A percentile compares a stretch with the other conserved stretches of the same genome.
Evolutionary conservation across 1,284 basidiomycete species (phyloP).

Genomic region (Ustilago cynodontis): DNA sequence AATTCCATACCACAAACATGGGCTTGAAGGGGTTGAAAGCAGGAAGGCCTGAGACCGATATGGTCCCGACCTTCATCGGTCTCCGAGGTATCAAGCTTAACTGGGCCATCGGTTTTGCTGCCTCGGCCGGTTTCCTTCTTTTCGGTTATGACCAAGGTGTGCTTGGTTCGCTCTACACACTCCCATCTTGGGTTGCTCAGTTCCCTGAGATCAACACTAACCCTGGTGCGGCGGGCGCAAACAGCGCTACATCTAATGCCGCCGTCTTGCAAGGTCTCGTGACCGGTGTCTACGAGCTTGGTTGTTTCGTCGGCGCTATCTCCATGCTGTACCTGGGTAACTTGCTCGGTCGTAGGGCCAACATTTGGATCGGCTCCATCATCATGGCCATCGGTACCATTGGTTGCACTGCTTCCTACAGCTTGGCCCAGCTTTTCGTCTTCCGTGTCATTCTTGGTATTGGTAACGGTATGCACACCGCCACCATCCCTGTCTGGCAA

Average conservation of each 20-base stretch:
- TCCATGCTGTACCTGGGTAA: constrained; percentile 65
- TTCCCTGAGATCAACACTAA: constrained; percentile 64
- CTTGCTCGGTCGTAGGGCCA: constrained; percentile 59
- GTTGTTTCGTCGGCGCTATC: constrained; percentile 66
- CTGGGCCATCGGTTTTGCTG: constrained; percentile 62
- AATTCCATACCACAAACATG: constrained; percentile 19
- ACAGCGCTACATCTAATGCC: constrained; percentile 35
- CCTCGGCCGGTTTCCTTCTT: constrained; percentile 66
- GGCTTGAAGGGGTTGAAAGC: constrained; percentile 34
- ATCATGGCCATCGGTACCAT: constrained; percentile 63
- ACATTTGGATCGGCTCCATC: constrained; percentile 66
- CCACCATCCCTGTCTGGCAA: constrained; percentile 69
- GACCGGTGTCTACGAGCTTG: constrained; percentile 67
- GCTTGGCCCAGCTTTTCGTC: constrained; percentile 59
- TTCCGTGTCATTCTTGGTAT: constrained; percentile 66
- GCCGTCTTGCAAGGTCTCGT: constrained; percentile 61
- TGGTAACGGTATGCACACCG: constrained; percentile 68
- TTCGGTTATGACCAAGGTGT: constrained; percentile 69
- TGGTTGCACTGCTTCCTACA: constrained; percentile 57
- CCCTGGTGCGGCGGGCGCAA: not conserved
- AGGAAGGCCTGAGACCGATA: constrained; percentile 45
- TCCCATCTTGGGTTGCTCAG: constrained; percentile 53
- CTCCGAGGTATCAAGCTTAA: constrained; percentile 55
- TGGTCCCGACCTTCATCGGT: constrained; percentile 58
- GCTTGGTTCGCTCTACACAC: constrained; percentile 64